Evolutionary conservation across 208 protist species (phyloP).

Genomic region (Herpetomonas samuelpessoai): DNA sequence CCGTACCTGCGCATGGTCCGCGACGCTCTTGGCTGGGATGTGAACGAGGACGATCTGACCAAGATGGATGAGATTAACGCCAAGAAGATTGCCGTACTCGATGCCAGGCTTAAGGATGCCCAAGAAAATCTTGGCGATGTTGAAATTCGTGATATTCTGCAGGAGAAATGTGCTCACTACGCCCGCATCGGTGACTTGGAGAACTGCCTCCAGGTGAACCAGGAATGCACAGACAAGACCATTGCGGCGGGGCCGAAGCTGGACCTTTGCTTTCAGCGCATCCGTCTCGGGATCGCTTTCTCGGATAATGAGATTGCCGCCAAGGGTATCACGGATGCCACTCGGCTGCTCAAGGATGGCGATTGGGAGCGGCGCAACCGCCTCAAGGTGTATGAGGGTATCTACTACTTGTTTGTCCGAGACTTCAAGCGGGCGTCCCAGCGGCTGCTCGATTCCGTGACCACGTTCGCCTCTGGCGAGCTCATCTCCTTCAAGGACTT

Average conservation of each 20-base stretch:
- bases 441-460: conserved; percentile 95
- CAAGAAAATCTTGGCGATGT: conserved; percentile 97
- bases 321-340: conserved; percentile 89
- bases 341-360: conserved; percentile 95
- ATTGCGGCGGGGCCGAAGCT: conserved; percentile 94
- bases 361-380: conserved; percentile 99
- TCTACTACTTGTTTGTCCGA: conserved; percentile 94
- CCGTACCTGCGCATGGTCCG: conserved; percentile 85
- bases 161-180: conserved; percentile 93
- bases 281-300: conserved; percentile 96
- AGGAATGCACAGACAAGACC: conserved; percentile 93
- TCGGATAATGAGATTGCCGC: conserved; percentile 91
- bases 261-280: conserved; percentile 96
- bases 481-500: conserved; percentile 94
- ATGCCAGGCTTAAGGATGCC: conserved; percentile 91
- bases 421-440: conserved; percentile 93
- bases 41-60: conserved; percentile 58
- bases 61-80: conserved; percentile 83
- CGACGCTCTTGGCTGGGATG: conserved; percentile 62
- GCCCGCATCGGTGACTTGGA: conserved; percentile 96
- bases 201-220: conserved; percentile 87
- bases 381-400: conserved; percentile 98
- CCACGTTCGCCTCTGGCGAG: conserved; percentile 97
- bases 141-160: conserved; percentile 95
- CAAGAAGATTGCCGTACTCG: conserved; percentile 71